Evolutionary conservation across 2,329 filamentous ascomycete species (phyloP), one percentile per base, ranked within the genome.

Genomic region (Verticillium longisporum): DNA sequence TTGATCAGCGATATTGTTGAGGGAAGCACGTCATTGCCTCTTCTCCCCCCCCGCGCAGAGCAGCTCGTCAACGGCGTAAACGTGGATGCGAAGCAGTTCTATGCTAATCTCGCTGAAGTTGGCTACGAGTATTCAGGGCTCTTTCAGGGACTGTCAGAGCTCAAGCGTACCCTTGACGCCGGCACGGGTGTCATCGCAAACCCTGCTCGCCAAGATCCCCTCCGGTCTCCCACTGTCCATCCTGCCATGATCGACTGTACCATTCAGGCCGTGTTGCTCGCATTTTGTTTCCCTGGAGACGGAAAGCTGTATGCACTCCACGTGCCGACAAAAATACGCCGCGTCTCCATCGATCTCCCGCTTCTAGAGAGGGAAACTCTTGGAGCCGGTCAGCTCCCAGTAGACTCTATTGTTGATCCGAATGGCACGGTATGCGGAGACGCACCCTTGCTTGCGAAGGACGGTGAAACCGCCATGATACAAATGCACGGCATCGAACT

Each of bases 231-330:
- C 26, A 26, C 26, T 5, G 64, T 77, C 0, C 75, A 76, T 55
- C 75, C 75, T 0, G 70, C 65, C 0, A 63, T 68, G 2, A 64
- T 78, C 0, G 75, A 77, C 53, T 66, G 67, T 0, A 70, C 71
- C 1, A 70, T 78, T 60, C 76, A 78, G 61, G 62, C 70, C 5
- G 61, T 70, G 10, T 66, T 77, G 4, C 64, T 69, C 1, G 73
- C 74, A 1, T 70, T 68, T 55, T 68, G 68, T 4, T 71, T 65
- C 26, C 75, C 75, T 0, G 69, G 68, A 0, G 72, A 75, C 50
- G 72, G 69, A 3, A 66, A 65, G 3, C 66, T 78, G 4, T 71
- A 69, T 67, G 62, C 69, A 1, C 63, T 72, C 3, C 69, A 73
- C 56, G 62, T 77, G 2, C 73, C 73, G 3, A 68, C 66, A 0